Conservation (phyloP, 2,329 filamentous ascomycete genomes). For the Thielaviopsis musarum region DNA sequence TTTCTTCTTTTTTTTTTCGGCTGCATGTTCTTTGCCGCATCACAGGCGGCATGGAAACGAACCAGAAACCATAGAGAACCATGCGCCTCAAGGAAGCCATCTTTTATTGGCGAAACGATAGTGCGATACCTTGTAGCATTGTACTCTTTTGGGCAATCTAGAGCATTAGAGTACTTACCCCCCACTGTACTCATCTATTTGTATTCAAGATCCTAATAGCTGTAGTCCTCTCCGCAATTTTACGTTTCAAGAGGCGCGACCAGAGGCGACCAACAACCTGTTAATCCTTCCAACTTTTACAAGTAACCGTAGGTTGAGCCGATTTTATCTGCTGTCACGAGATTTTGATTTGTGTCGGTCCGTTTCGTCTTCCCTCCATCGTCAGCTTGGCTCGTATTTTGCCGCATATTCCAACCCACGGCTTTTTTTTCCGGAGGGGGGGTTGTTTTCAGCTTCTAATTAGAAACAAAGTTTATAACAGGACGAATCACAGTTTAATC, state of each 20-base stretch:
- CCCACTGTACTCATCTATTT: background rate
- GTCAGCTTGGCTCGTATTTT: no score
- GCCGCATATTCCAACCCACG: no score
- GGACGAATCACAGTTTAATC: background rate
- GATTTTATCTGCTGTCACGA: no score
- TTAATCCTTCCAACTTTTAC: background rate
- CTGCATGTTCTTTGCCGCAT: background rate
- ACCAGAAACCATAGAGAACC: slow-evolving; percentile 3
- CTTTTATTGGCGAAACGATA: no score
- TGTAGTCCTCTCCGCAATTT: background rate
- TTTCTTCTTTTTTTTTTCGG: no score
- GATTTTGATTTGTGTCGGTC: no score
- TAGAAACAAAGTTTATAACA: background rate
- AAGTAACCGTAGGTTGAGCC: no score
- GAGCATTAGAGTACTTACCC: background rate
- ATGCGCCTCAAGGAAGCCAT: background rate
- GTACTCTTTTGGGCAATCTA: no score
- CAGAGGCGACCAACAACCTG: background rate
- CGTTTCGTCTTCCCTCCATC: no score
- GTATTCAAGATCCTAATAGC: background rate
- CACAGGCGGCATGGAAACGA: slow-evolving; percentile 2
- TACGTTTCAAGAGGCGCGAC: background rate
- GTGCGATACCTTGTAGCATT: no score
- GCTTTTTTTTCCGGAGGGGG: no score
- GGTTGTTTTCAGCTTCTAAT: background rate